phyloP scores from a whole-genome alignment of 1,284 basidiomycete species.

The Leccinum insigne region DNA sequence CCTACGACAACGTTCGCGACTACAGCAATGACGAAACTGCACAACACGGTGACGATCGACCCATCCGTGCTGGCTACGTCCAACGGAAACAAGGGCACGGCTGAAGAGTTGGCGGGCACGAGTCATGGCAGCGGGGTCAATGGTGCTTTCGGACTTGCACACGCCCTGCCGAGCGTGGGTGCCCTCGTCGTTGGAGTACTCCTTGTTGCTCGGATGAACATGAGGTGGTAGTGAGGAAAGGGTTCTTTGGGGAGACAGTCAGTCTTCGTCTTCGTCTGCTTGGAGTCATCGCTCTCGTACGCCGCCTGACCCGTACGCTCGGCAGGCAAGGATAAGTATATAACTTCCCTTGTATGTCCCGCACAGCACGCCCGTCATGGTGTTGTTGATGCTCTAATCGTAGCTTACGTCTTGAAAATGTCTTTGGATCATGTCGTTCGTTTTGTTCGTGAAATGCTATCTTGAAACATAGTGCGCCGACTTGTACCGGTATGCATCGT shows the following conservation, averaged over 20 bases:
- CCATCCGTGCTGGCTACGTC: slow-evolving; percentile 27
- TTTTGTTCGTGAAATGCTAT: not conserved
- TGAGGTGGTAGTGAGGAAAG: slow-evolving; percentile 2
- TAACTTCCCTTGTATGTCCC: not conserved
- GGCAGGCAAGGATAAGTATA: not conserved
- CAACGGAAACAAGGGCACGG: slow-evolving; percentile 32
- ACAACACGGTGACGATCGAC: slow-evolving; percentile 34
- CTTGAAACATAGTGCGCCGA: not conserved
- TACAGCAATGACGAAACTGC: slow-evolving; percentile 33
- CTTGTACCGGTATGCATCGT: not conserved
- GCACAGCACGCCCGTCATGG: not conserved
- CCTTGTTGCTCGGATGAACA: slow-evolving; percentile 7
- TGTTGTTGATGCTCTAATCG: not conserved
- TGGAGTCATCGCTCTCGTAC: slow-evolving; percentile 19
- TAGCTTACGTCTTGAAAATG: not conserved
- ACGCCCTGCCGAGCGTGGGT: slow-evolving; percentile 13
- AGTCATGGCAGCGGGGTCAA: slow-evolving; percentile 5
- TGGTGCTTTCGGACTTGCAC: slow-evolving; percentile 7
- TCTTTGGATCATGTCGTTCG: not conserved
- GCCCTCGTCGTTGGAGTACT: slow-evolving; percentile 17
- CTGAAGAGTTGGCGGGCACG: slow-evolving; percentile 9
- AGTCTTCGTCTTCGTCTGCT: slow-evolving; percentile 14
- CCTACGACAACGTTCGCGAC: slow-evolving; percentile 44
- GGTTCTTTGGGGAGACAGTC: not conserved
- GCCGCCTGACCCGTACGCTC: no score